These are phyloP conservation scores for Bidens hawaiensis DNA, from an alignment of 140 eudicot genomes.

Conservation along the genomic window DNA sequence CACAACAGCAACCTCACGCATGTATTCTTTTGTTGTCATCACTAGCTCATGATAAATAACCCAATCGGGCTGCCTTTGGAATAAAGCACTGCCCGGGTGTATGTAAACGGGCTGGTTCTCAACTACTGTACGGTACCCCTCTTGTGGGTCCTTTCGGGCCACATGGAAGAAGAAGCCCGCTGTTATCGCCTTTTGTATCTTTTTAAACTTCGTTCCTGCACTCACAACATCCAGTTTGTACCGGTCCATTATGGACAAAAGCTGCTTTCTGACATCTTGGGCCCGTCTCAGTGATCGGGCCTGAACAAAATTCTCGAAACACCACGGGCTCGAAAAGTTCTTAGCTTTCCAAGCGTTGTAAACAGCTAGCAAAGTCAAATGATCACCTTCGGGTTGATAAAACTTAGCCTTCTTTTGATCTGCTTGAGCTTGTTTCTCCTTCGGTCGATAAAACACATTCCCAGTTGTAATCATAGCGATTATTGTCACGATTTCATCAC, in stretches of 20 bases:
- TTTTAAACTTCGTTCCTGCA: constrained; percentile 64
- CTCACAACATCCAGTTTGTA: constrained; percentile 80
- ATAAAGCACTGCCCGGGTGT: constrained; percentile 86
- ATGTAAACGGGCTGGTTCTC: constrained; percentile 90
- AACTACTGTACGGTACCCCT: constrained; percentile 78
- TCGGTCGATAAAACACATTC: constrained; percentile 75
- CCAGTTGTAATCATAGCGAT: constrained; percentile 91
- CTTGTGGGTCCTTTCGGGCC: constrained; percentile 84
- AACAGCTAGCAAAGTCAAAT: constrained; percentile 79
- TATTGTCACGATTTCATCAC: constrained; percentile 88
- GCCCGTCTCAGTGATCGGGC: constrained; percentile 79
- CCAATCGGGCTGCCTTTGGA: constrained; percentile 93
- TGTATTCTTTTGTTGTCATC: constrained; percentile 91
- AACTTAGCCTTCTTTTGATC: constrained; percentile 82
- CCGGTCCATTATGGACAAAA: constrained; percentile 86
- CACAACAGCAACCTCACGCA: constrained; percentile 83
- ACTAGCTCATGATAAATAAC: constrained; percentile 93
- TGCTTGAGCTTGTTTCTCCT: constrained; percentile 92
- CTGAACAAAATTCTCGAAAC: constrained; percentile 87
- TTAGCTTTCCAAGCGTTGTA: constrained; percentile 95
- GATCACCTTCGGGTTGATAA: constrained; percentile 91
- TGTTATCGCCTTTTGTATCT: constrained; percentile 68
- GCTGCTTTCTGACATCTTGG: constrained; percentile 92
- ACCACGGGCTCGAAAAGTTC: constrained; percentile 83
- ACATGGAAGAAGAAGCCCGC: constrained; percentile 90